These are phyloP conservation scores for Cladosporium sp. DNA, from an alignment of 2,329 filamentous ascomycete species.

Conservation along the genomic window DNA sequence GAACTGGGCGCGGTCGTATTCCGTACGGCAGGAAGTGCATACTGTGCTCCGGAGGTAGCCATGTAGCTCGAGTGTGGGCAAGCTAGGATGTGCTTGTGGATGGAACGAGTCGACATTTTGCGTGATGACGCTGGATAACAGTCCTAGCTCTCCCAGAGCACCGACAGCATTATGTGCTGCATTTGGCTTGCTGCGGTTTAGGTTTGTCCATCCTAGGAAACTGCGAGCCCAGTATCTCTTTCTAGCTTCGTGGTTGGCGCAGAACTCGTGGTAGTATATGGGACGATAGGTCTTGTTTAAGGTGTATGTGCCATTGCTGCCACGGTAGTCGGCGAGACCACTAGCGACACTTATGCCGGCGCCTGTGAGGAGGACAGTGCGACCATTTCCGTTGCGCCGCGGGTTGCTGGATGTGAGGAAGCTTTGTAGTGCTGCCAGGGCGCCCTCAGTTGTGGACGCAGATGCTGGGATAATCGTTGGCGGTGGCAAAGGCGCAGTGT, in stretches of 20 bases:
- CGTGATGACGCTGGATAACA: slow-evolving; percentile 77
- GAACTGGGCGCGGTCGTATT: slow-evolving; percentile 71
- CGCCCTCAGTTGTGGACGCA: slow-evolving; percentile 69
- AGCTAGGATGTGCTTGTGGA: slow-evolving; percentile 67
- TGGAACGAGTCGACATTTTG: slow-evolving; percentile 99
- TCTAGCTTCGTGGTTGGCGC: slow-evolving; percentile 74
- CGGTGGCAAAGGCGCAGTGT: slow-evolving; percentile 76
- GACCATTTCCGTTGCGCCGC: slow-evolving; percentile 50
- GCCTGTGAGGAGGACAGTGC: slow-evolving; percentile 70
- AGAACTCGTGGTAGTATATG: slow-evolving; percentile 91
- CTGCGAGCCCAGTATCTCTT: slow-evolving; percentile 96
- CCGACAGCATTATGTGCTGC: slow-evolving; percentile 74
- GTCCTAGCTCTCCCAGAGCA: slow-evolving; percentile 68
- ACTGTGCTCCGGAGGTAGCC: slow-evolving; percentile 81
- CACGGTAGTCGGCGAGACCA: slow-evolving; percentile 89
- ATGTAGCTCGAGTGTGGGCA: slow-evolving; percentile 82
- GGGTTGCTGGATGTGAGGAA: slow-evolving; percentile 65
- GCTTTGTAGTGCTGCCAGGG: slow-evolving; percentile 71
- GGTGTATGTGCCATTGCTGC: slow-evolving; percentile 85
- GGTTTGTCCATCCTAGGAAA: slow-evolving; percentile 86
- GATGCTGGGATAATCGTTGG: slow-evolving; percentile 72
- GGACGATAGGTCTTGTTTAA: slow-evolving; percentile 87
- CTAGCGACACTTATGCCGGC: slow-evolving; percentile 93
- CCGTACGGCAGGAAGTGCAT: slow-evolving; percentile 74
- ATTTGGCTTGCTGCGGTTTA: slow-evolving; percentile 79